Base-by-base conservation (phyloP, 345 rosid species). In the Sisymbrium altissimum region DNA sequence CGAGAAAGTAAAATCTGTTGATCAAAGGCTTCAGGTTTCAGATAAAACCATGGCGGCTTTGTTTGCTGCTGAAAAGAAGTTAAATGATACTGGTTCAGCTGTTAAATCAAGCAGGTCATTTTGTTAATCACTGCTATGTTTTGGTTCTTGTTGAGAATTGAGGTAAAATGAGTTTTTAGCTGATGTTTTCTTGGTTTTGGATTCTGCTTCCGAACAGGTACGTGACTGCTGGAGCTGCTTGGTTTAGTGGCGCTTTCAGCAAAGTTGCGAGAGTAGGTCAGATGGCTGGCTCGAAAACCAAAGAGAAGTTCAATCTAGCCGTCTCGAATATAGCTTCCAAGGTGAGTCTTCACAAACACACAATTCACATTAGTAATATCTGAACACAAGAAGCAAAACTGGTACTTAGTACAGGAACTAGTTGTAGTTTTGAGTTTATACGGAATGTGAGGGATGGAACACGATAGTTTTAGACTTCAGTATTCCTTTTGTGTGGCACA, bases 11-110 rank as follows among this genome's bases (percentile, higher is more conserved):
- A 95, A 86, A 79, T 88, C 90, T 71, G 97, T 95, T 79, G 99
- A 95, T 80, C 97, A 92, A 69, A 87, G 84, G 81, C 89, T 95
- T 83, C 93, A 88, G 10, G 97, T 95, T 6, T 90, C 99, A 0
- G 96, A 95, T 82, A 92, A 88, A 84, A 95, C 97, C 14, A 92
- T 95, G 99, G 97, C 97, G 35, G 97, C 99, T 25, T 73, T 92
- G 76, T 92, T 90, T 82, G 97, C 99, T 38, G 97, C 99, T 0
- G 97, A 95, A 73, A 89, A 87, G 80, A 95, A 90, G 80, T 81
- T 95, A 81, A 95, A 88, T 58, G 82, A 92, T 79, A 95, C 97
- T 0, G 97, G 99, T 55, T 83, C 99, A 65, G 97, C 97, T 32
- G 97, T 95, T 76, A 95, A 92, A 82, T 90, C 99, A 53, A 95